Conservation (phyloP, 305 asterid species). For the Fraxinus platypoda region DNA sequence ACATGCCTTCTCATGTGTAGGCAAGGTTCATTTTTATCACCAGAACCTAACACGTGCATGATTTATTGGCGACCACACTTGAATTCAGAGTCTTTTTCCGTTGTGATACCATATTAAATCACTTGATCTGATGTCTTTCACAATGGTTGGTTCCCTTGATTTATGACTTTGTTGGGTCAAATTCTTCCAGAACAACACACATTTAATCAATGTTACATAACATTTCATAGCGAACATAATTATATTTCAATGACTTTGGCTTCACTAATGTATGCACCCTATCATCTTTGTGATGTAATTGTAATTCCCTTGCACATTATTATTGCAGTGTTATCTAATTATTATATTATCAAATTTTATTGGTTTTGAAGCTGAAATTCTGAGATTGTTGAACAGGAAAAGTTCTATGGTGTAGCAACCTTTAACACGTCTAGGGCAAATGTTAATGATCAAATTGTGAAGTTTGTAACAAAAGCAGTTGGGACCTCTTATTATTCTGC, state of each 20-base stretch:
- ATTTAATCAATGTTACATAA: background rate
- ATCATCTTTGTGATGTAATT: background rate
- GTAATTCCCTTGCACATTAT: background rate
- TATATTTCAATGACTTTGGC: background rate
- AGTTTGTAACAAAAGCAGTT: conserved; percentile 35
- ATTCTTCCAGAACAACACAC: background rate
- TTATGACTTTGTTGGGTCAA: background rate
- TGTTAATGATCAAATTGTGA: conserved; percentile 32
- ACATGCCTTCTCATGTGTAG: background rate
- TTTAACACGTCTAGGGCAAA: conserved; percentile 49
- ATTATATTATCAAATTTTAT: background rate
- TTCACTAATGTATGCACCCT: background rate
- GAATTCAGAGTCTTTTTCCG: background rate
- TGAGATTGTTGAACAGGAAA: conserved; percentile 44
- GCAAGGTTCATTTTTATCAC: background rate
- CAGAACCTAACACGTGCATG: background rate
- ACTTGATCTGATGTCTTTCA: background rate
- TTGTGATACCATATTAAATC: background rate
- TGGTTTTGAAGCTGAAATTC: background rate
- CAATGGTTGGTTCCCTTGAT: background rate
- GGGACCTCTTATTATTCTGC: conserved; percentile 48
- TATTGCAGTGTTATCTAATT: background rate
- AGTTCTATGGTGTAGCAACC: conserved; percentile 49
- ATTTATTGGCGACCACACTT: background rate
- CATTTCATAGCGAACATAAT: background rate